Conservation (phyloP, 2,329 filamentous ascomycete species). For the Penicillium sp. region DNA sequence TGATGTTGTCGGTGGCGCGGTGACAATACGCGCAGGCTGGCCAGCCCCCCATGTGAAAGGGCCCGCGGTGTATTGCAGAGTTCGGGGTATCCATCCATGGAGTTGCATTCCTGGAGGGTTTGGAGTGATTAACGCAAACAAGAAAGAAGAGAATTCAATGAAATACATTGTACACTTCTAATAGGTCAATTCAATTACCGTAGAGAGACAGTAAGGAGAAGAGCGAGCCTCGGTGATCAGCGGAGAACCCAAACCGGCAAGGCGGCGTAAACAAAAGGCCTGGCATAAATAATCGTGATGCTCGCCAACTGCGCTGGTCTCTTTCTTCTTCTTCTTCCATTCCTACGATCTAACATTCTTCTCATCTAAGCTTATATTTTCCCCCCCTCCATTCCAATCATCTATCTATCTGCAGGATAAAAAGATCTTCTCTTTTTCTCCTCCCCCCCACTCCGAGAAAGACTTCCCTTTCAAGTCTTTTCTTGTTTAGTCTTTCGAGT, state of each 20-base stretch:
- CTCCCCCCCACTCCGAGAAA: constrained; percentile 32
- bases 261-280: constrained; percentile 27
- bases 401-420: constrained; percentile 11
- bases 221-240: constrained; percentile 18
- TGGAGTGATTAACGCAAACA: neutral
- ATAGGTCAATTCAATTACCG: neutral
- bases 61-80: neutral
- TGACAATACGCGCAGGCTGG: constrained; percentile 13
- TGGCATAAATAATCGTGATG: constrained; percentile 29
- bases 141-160: neutral
- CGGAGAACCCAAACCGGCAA: constrained; percentile 20
- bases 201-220: constrained; percentile 1
- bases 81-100: constrained; percentile 3
- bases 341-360: constrained; percentile 23
- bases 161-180: neutral
- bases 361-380: constrained; percentile 15
- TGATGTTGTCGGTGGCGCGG: constrained; percentile 1
- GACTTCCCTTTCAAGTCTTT: constrained; percentile 46
- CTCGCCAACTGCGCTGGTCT: constrained; percentile 12
- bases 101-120: neutral
- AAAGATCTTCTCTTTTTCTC: constrained; percentile 16
- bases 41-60: constrained; percentile 20
- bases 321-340: constrained; percentile 21
- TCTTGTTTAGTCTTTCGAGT: constrained; percentile 51
- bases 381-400: constrained; percentile 23